Evolutionary conservation across 345 rosid species (phyloP).

Genomic region (Hypericum androsaemum): DNA sequence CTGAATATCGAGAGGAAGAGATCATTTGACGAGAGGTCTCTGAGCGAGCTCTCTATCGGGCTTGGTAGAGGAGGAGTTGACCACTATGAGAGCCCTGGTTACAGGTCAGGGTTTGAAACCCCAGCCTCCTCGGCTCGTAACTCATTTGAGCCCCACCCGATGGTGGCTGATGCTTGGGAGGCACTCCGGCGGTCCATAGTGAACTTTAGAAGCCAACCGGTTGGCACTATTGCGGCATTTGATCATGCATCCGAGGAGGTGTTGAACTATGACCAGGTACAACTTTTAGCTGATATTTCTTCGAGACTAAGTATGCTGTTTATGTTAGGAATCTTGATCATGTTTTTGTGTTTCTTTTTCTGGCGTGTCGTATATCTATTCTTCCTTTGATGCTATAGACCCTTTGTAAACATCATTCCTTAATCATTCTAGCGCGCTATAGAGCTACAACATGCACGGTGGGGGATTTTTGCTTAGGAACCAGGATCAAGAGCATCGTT

Average conservation of each 20-base stretch:
- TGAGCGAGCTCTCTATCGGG: slow-evolving; percentile 79
- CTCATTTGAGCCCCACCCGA: slow-evolving; percentile 92
- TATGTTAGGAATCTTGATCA: too few species aligned
- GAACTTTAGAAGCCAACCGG: slow-evolving; percentile 67
- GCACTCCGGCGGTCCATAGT: slow-evolving; percentile 74
- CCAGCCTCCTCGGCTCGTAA: slow-evolving; percentile 71
- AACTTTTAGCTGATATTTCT: slow-evolving; percentile 5
- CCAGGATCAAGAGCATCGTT: too few species aligned
- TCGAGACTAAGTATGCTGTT: not conserved
- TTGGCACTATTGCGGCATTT: slow-evolving; percentile 80
- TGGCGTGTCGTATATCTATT: too few species aligned
- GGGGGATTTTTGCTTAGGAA: too few species aligned
- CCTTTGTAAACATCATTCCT: too few species aligned
- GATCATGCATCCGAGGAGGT: slow-evolving; percentile 98
- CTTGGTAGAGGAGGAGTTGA: slow-evolving; percentile 43
- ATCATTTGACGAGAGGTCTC: slow-evolving; percentile 85
- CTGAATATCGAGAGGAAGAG: slow-evolving; percentile 85
- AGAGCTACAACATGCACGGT: too few species aligned
- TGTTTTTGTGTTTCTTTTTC: too few species aligned
- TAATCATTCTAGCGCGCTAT: too few species aligned
- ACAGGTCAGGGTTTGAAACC: slow-evolving; percentile 50
- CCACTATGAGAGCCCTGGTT: slow-evolving; percentile 31
- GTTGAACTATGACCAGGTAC: slow-evolving; percentile 94
- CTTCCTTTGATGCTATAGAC: too few species aligned
- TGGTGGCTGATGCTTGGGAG: slow-evolving; percentile 98